These are phyloP conservation scores for Syncephalastrum sp. DNA, from an alignment of 371 early-diverging fungal species.

Conservation along the genomic window DNA sequence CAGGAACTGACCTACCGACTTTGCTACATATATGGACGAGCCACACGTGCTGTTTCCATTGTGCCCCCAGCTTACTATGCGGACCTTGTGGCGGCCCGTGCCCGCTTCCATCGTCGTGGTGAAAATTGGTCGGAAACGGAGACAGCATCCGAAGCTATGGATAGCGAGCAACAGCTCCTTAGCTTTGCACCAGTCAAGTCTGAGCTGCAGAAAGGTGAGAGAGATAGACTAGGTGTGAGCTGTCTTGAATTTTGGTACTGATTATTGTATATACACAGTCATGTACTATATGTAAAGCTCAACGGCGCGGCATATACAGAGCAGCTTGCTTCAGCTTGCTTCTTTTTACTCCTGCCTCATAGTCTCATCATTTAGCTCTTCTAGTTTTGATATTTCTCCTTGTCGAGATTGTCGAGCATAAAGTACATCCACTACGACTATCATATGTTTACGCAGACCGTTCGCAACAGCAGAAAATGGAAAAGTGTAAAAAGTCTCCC, in stretches of 20 bases:
- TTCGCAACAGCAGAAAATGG: too few relatives aligned
- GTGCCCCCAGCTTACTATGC: conserved; percentile 91
- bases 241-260: neutral
- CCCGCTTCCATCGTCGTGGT: conserved; percentile 74
- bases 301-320: too few relatives aligned
- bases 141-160: conserved; percentile 40
- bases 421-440: too few relatives aligned
- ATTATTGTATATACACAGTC: conserved; percentile 9
- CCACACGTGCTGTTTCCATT: conserved; percentile 79
- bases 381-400: too few relatives aligned
- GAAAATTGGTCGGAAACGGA: conserved; percentile 53
- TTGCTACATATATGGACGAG: conserved; percentile 89
- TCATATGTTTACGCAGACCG: too few relatives aligned
- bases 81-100: conserved; percentile 81
- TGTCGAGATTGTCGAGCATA: too few relatives aligned
- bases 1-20: conserved; percentile 84
- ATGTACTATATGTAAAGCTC: conserved; percentile 31
- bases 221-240: neutral
- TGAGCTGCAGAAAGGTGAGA: conserved; percentile 28
- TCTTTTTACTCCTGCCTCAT: too few relatives aligned
- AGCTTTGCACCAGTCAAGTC: conserved; percentile 44
- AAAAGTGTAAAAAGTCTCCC: too few relatives aligned
- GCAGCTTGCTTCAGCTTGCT: too few relatives aligned
- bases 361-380: too few relatives aligned
- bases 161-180: conserved; percentile 40